Evolutionary conservation across 345 rosid genomes (phyloP), one percentile per base, ranked within the genome.

Genomic region (Nasturtium officinale): DNA sequence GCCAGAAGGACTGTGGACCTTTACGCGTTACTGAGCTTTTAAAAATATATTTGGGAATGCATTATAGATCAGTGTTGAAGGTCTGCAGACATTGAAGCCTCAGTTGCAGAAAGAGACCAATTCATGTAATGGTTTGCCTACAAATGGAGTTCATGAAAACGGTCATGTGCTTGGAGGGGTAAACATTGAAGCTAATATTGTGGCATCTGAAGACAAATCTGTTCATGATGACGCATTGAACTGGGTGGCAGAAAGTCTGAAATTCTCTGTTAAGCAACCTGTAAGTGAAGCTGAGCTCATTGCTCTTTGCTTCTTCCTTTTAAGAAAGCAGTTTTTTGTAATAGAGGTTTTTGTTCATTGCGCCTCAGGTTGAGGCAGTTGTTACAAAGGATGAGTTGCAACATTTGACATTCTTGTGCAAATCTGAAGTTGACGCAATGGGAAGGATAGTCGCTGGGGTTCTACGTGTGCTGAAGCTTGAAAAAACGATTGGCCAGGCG

Each of bases 401-500:
- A 78, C 91, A 91, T 79, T 91, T 95, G 71, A 81, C 83, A 30
- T 69, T 74, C 61, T 81, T 90, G 82, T 87, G 91, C 89, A 86
- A 91, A 74, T 90, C 98, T 45, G 99, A 95, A 82, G 87, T 84
- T 72, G 90, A 92, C 69, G 91, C 98, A 1, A 86, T 90, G 94
- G 99, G 98, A 74, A 85, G 98, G 67, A 85, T 92, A 73, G 82
- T 88, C 45, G 99, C 98, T 48, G 96, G 96, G 53, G 71, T 95
- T 72, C 81, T 95, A 79, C 85, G 89, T 72, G 77, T 95, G 67
- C 87, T 95, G 77, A 91, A 89, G 83, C 86, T 95, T 66, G 99
- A 95, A 75, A 79, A 66, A 38, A 84, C 98, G 5, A 73, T 95
- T 54, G 99, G 99, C 57, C 92, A 83, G 71, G 82, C 86, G 15